A percentile compares a stretch with the other conserved stretches of the same genome.
These are phyloP conservation scores for Sphaerulina vaccinii DNA, from an alignment of 2,329 filamentous ascomycete genomes.

Conservation along the genomic window DNA sequence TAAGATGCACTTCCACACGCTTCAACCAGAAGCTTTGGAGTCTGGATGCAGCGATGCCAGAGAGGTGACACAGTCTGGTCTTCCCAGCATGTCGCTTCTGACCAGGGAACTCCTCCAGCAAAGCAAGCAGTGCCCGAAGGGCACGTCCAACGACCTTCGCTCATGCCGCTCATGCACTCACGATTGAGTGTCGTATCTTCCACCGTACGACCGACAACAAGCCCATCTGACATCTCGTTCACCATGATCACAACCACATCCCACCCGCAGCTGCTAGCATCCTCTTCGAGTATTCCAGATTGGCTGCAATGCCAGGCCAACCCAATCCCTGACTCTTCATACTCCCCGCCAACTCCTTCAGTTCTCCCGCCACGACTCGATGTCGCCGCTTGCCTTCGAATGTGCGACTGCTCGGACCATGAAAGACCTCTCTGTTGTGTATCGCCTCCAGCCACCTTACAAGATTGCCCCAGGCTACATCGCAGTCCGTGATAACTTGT, in stretches of 20 bases:
- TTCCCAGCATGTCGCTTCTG: too few relatives aligned
- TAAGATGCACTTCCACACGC: too few relatives aligned
- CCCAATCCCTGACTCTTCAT: conserved; percentile 2
- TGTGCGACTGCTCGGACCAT: not conserved
- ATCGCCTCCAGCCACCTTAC: conserved; percentile 7
- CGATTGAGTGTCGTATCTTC: not conserved
- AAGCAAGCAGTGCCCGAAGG: too few relatives aligned
- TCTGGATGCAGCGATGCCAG: too few relatives aligned
- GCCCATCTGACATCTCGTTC: not conserved
- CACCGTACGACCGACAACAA: not conserved
- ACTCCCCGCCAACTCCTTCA: conserved; percentile 8
- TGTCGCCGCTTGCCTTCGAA: conserved; percentile 1
- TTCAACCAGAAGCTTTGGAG: too few relatives aligned
- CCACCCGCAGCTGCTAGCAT: conserved; percentile 6
- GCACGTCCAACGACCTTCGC: too few relatives aligned
- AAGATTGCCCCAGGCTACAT: conserved; percentile 5
- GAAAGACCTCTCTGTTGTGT: not conserved
- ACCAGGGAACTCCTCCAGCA: too few relatives aligned
- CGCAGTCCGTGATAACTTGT: not conserved
- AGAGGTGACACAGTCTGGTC: too few relatives aligned
- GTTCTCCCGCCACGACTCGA: conserved; percentile 8
- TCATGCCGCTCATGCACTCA: too few relatives aligned
- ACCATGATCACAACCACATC: not conserved
- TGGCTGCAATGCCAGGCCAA: not conserved
- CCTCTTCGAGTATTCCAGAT: not conserved